phyloP scores from a whole-genome alignment of 768 basidiomycete species.

The Asterophora lycoperdoides region DNA sequence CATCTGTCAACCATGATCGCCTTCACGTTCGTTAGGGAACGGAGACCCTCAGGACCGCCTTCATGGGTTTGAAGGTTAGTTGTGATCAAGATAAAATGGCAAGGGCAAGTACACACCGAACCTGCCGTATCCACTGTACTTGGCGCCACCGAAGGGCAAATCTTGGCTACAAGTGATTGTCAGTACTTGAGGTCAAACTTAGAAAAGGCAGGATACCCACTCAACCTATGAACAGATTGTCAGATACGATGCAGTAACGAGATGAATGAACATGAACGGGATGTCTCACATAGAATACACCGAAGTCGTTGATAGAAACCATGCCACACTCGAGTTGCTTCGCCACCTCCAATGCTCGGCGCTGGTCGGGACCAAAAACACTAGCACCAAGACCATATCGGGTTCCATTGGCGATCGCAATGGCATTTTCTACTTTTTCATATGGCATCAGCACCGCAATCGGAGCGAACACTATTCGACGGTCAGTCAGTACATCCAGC shows the following conservation, averaged over 20 bases:
- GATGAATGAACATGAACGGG: not conserved
- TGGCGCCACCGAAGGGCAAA: constrained; percentile 92
- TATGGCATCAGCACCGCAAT: constrained; percentile 85
- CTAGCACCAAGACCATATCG: constrained; percentile 90
- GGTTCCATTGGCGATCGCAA: constrained; percentile 85
- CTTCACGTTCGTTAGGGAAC: constrained; percentile 84
- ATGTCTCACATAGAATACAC: constrained; percentile 73
- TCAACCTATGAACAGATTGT: constrained; percentile 48
- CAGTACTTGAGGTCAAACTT: constrained; percentile 10
- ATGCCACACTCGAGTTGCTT: constrained; percentile 87
- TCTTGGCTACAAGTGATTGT: constrained; percentile 54
- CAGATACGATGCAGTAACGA: not conserved
- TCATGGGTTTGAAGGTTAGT: constrained; percentile 11
- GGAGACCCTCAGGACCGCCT: constrained; percentile 93
- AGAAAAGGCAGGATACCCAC: constrained; percentile 36
- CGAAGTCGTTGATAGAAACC: constrained; percentile 97
- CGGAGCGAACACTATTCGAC: constrained; percentile 79
- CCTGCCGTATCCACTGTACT: constrained; percentile 88
- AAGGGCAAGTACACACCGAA: constrained; percentile 54
- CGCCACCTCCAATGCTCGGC: constrained; percentile 75
- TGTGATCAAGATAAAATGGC: constrained; percentile 2
- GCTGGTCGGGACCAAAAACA: constrained; percentile 86
- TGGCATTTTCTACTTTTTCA: constrained; percentile 77
- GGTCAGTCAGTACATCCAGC: not conserved
- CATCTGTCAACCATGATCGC: constrained; percentile 83